Evolutionary conservation across 1,139 yeast genomes (phyloP), one percentile per base, ranked within the genome.

Genomic region (Yamadazyma membranifaciens): DNA sequence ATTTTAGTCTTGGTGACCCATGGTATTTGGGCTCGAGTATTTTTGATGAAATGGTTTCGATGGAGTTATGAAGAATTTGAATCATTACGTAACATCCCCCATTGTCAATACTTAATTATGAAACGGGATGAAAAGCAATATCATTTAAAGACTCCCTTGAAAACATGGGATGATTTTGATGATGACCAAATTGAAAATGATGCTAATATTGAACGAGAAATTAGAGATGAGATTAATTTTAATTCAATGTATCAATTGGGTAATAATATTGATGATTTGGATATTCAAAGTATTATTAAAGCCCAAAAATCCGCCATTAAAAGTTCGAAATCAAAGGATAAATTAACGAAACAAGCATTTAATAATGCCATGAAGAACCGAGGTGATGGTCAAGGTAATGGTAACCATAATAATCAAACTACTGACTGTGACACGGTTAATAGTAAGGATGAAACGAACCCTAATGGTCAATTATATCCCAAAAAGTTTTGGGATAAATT

Each of bases 1-100:
- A 83, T 88, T 13, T 71, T 88, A 36, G 91, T 89, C 1, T 65
- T 89, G 38, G 96, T 89, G 29, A 84, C 96, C 2, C 97, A 89
- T 59, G 97, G 97, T 7, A 87, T 89, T 14, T 88, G 95, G 94
- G 87, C 95, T 4, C 68, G 97, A 34, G 96, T 88, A 11, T 89
- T 89, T 54, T 61, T 89, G 36, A 88, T 89, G 92, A 86, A 88
- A 55, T 83, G 96, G 96, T 89, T 81, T 58, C 69, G 95, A 42
- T 89, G 97, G 96, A 75, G 85, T 2, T 91, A 84, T 56, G 96
- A 89, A 59, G 82, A 83, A 61, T 89, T 88, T 62, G 97, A 89
- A 62, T 73, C 83, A 33, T 70, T 89, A 48, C 75, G 83, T 44
- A 89, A 89, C 57, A 80, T 89, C 13, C 91, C 89, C 1, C 94